Evolutionary conservation across 257 asterid species (phyloP).

Genomic region (Scutellaria minor): DNA sequence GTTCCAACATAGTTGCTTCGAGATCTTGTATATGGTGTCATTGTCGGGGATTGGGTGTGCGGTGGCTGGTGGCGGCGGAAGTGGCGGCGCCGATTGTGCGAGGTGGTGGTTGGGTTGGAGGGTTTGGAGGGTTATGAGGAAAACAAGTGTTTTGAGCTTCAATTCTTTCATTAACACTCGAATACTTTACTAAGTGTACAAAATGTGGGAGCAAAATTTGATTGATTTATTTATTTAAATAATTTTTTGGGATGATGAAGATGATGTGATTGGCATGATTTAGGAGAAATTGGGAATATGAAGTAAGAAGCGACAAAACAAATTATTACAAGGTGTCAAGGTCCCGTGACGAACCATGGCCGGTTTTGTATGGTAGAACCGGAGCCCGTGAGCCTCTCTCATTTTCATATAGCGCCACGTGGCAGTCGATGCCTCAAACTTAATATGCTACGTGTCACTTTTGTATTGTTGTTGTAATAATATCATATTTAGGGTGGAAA

Average conservation of each 20-base stretch:
- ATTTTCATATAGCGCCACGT: slow-evolving; percentile 25
- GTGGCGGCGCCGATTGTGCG: slow-evolving; percentile 12
- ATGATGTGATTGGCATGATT: neutral
- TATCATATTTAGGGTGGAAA: too few relatives aligned
- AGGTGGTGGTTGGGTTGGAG: too few relatives aligned
- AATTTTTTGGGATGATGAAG: neutral
- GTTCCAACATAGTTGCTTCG: slow-evolving; percentile 57
- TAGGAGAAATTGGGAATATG: neutral
- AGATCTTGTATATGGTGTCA: slow-evolving; percentile 53
- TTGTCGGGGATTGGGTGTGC: slow-evolving; percentile 31
- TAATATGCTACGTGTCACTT: neutral
- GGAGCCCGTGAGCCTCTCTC: slow-evolving; percentile 57
- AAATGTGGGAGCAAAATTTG: too few relatives aligned
- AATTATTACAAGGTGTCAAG: slow-evolving; percentile 16
- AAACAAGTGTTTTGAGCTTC: neutral
- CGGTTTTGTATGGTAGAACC: slow-evolving; percentile 3
- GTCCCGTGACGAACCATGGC: slow-evolving; percentile 38
- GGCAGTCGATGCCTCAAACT: neutral
- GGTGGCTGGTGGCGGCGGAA: slow-evolving; percentile 21
- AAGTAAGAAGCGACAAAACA: neutral
- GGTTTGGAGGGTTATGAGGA: slow-evolving; percentile 22
- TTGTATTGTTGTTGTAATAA: neutral
- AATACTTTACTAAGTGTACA: too few relatives aligned
- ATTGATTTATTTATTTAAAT: too few relatives aligned
- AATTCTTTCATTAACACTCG: too few relatives aligned